Evolutionary conservation across 2,329 filamentous ascomycete species (phyloP).

Genomic region (Cercospora brassicicola): DNA sequence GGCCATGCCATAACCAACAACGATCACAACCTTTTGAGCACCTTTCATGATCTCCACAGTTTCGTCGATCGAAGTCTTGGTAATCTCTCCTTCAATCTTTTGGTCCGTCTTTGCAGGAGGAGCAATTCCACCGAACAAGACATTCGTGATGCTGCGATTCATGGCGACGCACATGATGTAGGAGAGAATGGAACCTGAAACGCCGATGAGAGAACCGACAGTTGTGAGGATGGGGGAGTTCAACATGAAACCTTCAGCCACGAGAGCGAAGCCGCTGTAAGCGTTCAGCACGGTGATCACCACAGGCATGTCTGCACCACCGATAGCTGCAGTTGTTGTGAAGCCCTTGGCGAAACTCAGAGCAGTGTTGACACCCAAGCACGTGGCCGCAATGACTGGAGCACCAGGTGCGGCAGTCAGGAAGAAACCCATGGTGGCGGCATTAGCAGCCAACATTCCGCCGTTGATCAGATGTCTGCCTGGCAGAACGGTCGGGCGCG

Average conservation of each 20-base stretch:
- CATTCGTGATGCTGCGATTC: constrained; percentile 87
- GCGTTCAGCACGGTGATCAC: constrained; percentile 89
- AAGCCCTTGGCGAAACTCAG: constrained; percentile 84
- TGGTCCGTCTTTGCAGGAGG: constrained; percentile 63
- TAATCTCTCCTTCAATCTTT: constrained; percentile 78
- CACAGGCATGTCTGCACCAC: constrained; percentile 91
- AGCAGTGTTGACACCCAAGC: constrained; percentile 71
- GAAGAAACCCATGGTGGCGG: constrained; percentile 81
- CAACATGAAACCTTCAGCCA: constrained; percentile 89
- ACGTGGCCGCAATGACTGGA: constrained; percentile 74
- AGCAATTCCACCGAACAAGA: constrained; percentile 80
- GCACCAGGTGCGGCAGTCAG: constrained; percentile 77
- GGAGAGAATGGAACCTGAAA: constrained; percentile 83
- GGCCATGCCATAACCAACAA: constrained; percentile 92
- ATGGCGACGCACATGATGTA: constrained; percentile 88
- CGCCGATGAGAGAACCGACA: constrained; percentile 82
- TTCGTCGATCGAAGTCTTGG: constrained; percentile 76
- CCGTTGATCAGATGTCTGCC: constrained; percentile 75
- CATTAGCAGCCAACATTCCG: constrained; percentile 70
- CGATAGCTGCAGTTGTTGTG: constrained; percentile 84
- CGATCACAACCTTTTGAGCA: constrained; percentile 82
- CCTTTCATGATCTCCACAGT: constrained; percentile 72
- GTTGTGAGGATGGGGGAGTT: constrained; percentile 82
- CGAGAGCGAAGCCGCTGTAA: constrained; percentile 85
- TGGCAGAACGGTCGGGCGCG: constrained; percentile 69